Percentiles rank a stretch among this genome's conserved stretches.
Conservation (phyloP, 2,329 filamentous ascomycete species). For the Trichoderma sp. region DNA sequence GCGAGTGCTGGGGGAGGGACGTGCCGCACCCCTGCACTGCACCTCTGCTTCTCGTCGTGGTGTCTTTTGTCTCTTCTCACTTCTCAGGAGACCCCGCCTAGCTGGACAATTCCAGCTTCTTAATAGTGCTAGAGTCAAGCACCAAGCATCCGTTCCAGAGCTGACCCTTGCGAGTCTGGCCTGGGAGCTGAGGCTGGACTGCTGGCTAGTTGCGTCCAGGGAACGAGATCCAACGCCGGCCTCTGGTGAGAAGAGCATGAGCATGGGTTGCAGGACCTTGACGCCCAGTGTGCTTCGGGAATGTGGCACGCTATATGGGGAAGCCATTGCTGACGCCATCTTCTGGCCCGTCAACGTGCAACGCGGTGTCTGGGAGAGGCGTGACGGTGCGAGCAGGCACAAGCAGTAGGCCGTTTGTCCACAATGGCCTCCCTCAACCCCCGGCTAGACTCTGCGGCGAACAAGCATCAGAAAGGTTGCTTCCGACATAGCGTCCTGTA, state of each 20-base stretch:
- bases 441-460: conserved; percentile 18
- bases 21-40: not conserved
- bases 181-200: conserved; percentile 10
- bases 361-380: not conserved
- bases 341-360: conserved; percentile 14
- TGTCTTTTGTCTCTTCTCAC: not conserved
- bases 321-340: conserved; percentile 19
- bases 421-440: conserved; percentile 4
- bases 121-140: not conserved
- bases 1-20: conserved; percentile 3
- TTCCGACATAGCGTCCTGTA: conserved; percentile 26
- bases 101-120: not conserved
- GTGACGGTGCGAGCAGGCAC: not conserved
- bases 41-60: not conserved
- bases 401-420: not conserved
- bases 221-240: conserved; percentile 11
- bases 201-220: conserved; percentile 1
- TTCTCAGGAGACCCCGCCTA: not conserved
- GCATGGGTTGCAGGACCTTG: conserved; percentile 14
- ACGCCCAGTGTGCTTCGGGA: conserved; percentile 15
- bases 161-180: not conserved
- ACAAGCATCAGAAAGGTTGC: conserved; percentile 22
- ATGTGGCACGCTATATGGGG: conserved; percentile 18
- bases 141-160: not conserved
- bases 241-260: conserved; percentile 11